Conservation (phyloP, 306 rosid genomes). For the Trichosanthes truncata region DNA sequence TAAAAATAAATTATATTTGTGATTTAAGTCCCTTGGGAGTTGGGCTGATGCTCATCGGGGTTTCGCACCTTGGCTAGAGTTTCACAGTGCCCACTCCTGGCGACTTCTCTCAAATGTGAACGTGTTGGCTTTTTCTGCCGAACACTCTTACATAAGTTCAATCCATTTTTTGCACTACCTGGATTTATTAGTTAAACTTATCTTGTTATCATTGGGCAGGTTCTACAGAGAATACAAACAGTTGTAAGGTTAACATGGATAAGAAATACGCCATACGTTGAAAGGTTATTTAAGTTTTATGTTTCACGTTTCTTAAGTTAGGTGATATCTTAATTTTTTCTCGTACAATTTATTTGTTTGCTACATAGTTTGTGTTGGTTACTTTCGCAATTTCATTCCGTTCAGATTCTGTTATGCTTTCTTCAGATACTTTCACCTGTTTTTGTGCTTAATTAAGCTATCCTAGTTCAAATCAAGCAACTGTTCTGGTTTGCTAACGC, state of each 20-base stretch:
- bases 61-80: neutral
- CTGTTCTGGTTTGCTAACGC: neutral
- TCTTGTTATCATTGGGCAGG: slow-evolving; percentile 32
- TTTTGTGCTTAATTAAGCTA: neutral
- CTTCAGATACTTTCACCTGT: neutral
- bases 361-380: neutral
- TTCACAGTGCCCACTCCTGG: neutral
- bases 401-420: neutral
- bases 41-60: neutral
- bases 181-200: neutral
- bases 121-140: neutral
- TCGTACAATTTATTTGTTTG: too few species aligned
- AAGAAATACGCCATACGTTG: slow-evolving; percentile 65
- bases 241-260: slow-evolving; percentile 76
- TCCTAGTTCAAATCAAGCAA: neutral
- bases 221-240: slow-evolving; percentile 46
- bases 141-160: neutral
- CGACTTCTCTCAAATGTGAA: neutral
- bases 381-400: neutral
- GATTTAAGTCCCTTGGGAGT: neutral
- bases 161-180: neutral
- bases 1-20: neutral
- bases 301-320: neutral
- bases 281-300: slow-evolving; percentile 36
- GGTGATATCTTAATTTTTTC: neutral